Evolutionary conservation across 2,329 filamentous ascomycete genomes (phyloP), one percentile per base, ranked within the genome.

Genomic region (Ophiostoma tasmaniense): DNA sequence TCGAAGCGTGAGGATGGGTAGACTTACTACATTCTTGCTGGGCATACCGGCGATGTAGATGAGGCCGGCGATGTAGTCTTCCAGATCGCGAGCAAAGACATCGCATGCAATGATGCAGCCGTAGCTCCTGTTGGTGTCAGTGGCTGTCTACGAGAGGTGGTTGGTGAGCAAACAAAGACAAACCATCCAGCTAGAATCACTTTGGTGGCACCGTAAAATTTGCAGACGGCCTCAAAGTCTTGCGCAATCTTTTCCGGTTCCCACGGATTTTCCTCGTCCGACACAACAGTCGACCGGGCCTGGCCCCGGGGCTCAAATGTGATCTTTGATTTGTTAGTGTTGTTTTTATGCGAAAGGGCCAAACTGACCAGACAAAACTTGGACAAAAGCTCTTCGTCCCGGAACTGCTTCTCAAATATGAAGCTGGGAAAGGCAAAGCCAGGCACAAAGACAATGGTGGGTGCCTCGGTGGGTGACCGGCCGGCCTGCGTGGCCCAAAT

Each of bases 401-500:
- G 68, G 37, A 71, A 71, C 62, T 71, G 70, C 61, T 50, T 59
- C 66, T 68, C 69, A 52, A 71, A 71, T 2, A 70, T 7, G 1
- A 71, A 45, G 39, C 37, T 45, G 17, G 70, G 68, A 35, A 69
- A 66, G 20, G 69, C 64, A 37, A 67, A 71, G 35, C 70, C 70
- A 10, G 70, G 69, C 33, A 71, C 61, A 45, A 71, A 70, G 13
- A 70, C 69, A 42, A 71, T 64, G 1, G 66, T 52, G 8, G 70
- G 66, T 1, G 69, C 69, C 10, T 70, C 67, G 8, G 50, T 8
- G 2, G 69, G 14, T 1, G 67, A 45, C 8, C 66, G 67, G 28
- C 70, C 70, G 25, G 70, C 70, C 64, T 66, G 66, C 20, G 64
- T 67, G 2, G 70, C 67, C 69, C 70, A 71, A 25, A 71, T 70